Base-by-base conservation (phyloP, 2,329 filamentous ascomycete species). In the Cordyceps fumosorosea region DNA sequence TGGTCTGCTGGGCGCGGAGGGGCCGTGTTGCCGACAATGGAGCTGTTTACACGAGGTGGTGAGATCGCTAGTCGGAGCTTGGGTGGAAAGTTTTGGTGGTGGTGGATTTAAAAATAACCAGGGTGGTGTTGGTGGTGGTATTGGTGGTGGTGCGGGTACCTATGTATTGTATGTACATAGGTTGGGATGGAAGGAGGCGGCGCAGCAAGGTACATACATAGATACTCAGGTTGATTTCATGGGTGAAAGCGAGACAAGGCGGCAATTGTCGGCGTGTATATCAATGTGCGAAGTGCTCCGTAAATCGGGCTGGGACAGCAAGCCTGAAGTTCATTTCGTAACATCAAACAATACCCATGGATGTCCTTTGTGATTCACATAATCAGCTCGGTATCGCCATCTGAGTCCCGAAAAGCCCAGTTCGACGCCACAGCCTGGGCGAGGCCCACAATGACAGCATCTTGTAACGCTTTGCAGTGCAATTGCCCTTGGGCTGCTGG, bases 41-140 rank as follows among this genome's bases (percentile, higher is more conserved):
- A 60, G 58, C 58, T 40, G 54, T 48, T 54, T 60, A 55, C 58
- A 60, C 58, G 42, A 60, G 58, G 58, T 60, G 40, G 40, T 48
- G 32, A 58, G 56, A 47, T 59, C 18, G 16, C 4, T 44, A 44
- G 40, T 5, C n/a, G 18, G 40, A 8, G 40, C 6, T 5, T 18
- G n/a, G 16, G 40, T 44, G 47, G 37, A 47, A 37, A 26, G 37
- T 34, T 47, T 53, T 48, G 53, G 50, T 53, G 37, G 57, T 51
- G 11, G 40, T 16, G 40, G 40, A 44, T 18, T 44, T n/a, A 44
- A 44, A 44, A 44, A 44, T n/a, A 18, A 44, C 16, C 16, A 40
- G 40, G 40, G 40, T n/a, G 40, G 18, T n/a, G 40, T 18, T 47
- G 44, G 44, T 20, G 29, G 29, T 29, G 29, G 18, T 44, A n/a